Evolutionary conservation across 106 monocot genomes (phyloP).

Genomic region (Dioscorea zingiberensis): DNA sequence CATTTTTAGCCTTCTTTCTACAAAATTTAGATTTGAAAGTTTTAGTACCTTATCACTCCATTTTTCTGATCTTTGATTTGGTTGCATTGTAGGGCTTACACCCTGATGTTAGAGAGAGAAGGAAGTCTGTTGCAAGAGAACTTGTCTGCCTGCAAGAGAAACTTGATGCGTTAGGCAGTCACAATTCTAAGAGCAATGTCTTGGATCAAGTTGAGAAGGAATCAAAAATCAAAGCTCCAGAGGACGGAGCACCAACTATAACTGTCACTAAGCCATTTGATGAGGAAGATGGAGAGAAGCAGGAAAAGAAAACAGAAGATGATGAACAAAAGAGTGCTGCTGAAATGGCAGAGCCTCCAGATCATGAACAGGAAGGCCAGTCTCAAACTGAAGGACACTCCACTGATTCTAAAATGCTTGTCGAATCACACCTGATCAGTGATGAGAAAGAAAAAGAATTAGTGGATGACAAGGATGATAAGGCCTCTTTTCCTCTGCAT

Average conservation of each 20-base stretch:
- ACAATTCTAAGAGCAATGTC: neutral
- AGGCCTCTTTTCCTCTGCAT: too few species aligned
- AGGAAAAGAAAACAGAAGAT: neutral
- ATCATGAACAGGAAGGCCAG: too few species aligned
- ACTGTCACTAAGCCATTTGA: too few species aligned
- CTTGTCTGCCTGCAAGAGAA: constrained; percentile 47
- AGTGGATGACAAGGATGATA: too few species aligned
- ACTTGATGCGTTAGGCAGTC: constrained; percentile 31
- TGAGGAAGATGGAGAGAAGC: too few species aligned
- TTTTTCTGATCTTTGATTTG: neutral
- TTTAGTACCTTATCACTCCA: neutral
- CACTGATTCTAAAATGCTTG: too few species aligned
- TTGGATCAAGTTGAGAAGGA: neutral
- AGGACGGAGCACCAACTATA: neutral
- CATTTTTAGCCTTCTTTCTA: neutral
- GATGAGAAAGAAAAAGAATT: too few species aligned
- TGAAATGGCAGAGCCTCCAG: neutral
- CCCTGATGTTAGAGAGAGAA: constrained; percentile 41
- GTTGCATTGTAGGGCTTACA: constrained; percentile 40
- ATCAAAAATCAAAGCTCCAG: neutral
- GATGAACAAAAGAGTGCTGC: neutral
- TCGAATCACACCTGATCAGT: too few species aligned
- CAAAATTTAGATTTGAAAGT: neutral
- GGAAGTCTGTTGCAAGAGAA: constrained; percentile 49
- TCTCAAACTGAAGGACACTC: too few species aligned